Evolutionary conservation across 768 basidiomycete species (phyloP), one percentile per base, ranked within the genome.

Genomic region (Postia placenta): DNA sequence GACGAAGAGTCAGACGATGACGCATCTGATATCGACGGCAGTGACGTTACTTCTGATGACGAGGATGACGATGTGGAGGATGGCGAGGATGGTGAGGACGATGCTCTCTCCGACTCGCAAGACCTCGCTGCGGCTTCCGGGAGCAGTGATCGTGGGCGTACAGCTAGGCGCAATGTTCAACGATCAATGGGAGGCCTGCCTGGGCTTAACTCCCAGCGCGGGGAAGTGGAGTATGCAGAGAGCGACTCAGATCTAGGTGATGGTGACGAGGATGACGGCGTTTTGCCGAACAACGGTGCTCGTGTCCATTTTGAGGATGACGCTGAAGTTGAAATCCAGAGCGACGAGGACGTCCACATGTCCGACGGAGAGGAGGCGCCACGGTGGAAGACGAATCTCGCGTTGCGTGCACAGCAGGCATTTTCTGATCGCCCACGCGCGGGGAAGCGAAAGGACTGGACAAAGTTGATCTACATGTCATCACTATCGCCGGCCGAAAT

Each of bases 401-500:
- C 76, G 0, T 69, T 61, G 4, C 68, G 68, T 44, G 83, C 82
- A 48, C 68, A 69, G 9, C 68, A 70, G 11, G 61, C 71, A 17
- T 74, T 78, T 41, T 65, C 74, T 2, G 68, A 71, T 6, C 64
- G 70, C 1, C 56, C 63, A 0, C 58, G 67, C 12, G 45, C 54
- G 22, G 69, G 65, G 7, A 71, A 72, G 30, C 73, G 75, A 51
- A 81, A 78, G 57, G 81, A 95, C 61, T 88, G 92, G 80, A 90
- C 83, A 60, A 83, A 83, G 45, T 76, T 95, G 40, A 89, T 97
- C 45, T 97, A 97, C 64, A 73, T 74, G 33, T 77, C 77, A 38
- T 64, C 74, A 3, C 74, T 92, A 11, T 77, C 84, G 3, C 85
- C 92, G 0, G 74, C 78, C 47, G 75, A 90, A 58, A 80, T 94